Evolutionary conservation across 1,284 basidiomycete genomes (phyloP), one percentile per base, ranked within the genome.

Genomic region (Cerioporus squamosus): DNA sequence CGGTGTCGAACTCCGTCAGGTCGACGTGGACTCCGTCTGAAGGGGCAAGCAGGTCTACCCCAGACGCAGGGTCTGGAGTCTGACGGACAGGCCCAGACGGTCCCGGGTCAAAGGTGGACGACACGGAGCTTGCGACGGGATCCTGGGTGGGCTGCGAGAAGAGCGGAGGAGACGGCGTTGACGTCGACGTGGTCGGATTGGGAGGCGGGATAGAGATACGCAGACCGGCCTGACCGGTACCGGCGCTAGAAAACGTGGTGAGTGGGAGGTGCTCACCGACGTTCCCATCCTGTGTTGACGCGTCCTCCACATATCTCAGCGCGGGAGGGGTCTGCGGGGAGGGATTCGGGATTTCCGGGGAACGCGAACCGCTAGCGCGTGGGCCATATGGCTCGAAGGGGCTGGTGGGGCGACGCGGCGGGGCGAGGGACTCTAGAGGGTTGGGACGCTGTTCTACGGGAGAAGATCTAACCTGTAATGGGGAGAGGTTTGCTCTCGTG

Each of bases 1-100:
- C 91, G 59, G 89, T 85, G 56, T 90, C 87, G 66, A 90, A 74
- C 56, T 72, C 70, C n/a, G 71, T 64, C 47, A 72, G 69, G 51
- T 71, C 71, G 51, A 73, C 55, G 43, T 67, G 66, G 44, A 68
- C 44, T 43, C 67, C 71, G 5, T 60, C 24, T 44, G 60, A 44
- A n/a, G 60, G 44, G 8, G 51, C 50, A 36, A 57, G 52, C 38
- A 58, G 44, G 50, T 66, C 70, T 49, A 57, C 51, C 26, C 44
- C 48, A 9, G 46, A n/a, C 31, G 46, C 47, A 26, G 55, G 53
- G 31, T 47, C 52, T 18, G 55, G 44, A 14, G 50, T 26, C 22
- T 68, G 57, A 42, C 49, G 31, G 14, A 33, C 10, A 17, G 29
- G 2, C 17, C 42, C 49, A 29, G 47, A 38, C 18, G 39, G 26